phyloP scores from a whole-genome alignment of 2,329 filamentous ascomycete genomes.

The Venturia pyrina region DNA sequence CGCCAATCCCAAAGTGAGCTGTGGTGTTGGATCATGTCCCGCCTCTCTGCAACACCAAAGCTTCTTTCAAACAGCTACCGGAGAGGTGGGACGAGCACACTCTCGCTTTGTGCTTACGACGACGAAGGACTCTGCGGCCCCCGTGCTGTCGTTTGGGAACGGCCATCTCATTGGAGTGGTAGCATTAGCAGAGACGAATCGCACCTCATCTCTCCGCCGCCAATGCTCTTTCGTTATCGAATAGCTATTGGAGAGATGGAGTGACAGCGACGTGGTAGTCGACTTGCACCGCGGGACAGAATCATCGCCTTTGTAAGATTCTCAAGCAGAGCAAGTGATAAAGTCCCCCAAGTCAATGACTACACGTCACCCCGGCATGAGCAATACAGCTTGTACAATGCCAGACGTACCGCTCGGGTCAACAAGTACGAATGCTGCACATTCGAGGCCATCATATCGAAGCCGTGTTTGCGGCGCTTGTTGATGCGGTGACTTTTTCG shows the following conservation, averaged over 20 bases:
- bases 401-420: background rate
- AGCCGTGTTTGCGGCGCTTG: background rate
- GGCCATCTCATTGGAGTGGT: background rate
- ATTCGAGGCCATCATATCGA: background rate
- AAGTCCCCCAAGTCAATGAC: background rate
- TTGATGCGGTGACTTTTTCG: background rate
- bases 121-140: conserved; percentile 4
- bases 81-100: background rate
- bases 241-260: background rate
- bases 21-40: background rate
- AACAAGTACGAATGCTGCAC: background rate
- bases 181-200: background rate
- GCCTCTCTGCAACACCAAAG: background rate
- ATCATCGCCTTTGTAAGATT: background rate
- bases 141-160: conserved; percentile 2
- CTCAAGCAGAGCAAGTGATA: background rate
- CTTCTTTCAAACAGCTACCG: background rate
- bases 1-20: background rate
- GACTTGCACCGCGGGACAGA: background rate
- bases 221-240: background rate
- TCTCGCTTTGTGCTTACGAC: background rate
- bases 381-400: background rate
- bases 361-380: background rate
- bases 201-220: background rate
- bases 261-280: background rate